A percentile compares a stretch with the other conserved stretches of the same genome.
Conservation (phyloP, 345 rosid genomes). For the Aegle marmelos region DNA sequence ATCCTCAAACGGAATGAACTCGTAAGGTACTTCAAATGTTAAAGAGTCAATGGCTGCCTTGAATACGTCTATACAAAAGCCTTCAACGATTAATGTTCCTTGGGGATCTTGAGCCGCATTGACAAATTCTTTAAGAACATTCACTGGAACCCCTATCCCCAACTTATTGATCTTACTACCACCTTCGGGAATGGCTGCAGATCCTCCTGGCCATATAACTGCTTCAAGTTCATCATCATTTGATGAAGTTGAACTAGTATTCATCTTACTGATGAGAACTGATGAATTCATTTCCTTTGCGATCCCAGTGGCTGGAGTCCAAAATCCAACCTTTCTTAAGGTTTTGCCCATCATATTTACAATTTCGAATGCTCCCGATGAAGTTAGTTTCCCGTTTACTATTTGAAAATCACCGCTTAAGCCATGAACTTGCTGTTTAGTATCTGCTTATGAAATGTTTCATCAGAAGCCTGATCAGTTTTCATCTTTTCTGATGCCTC, state of each 20-base stretch:
- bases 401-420: constrained; percentile 30
- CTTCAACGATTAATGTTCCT: not conserved
- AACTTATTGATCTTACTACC: constrained; percentile 7
- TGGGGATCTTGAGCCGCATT: constrained; percentile 1
- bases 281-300: constrained; percentile 6
- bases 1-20: constrained; percentile 18
- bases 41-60: constrained; percentile 19
- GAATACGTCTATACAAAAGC: constrained; percentile 42
- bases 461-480: too few relatives aligned
- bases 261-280: not conserved
- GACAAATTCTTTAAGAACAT: constrained; percentile 25
- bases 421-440: constrained; percentile 19
- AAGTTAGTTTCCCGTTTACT: constrained; percentile 8
- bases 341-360: constrained; percentile 29
- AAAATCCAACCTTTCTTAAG: constrained; percentile 32
- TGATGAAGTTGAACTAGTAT: constrained; percentile 5
- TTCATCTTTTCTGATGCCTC: constrained; percentile 21
- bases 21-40: constrained; percentile 22
- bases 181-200: constrained; percentile 17
- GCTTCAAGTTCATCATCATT: constrained; percentile 8
- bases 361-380: constrained; percentile 26
- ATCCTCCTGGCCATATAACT: constrained; percentile 37
- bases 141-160: constrained; percentile 35
- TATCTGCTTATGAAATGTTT: constrained; percentile 16
- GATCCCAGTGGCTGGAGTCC: constrained; percentile 20